Percentiles rank a stretch among this genome's conserved stretches.
These are phyloP conservation scores for Talaromyces atroroseus DNA, from an alignment of 2,329 filamentous ascomycete species.

Conservation along the genomic window DNA sequence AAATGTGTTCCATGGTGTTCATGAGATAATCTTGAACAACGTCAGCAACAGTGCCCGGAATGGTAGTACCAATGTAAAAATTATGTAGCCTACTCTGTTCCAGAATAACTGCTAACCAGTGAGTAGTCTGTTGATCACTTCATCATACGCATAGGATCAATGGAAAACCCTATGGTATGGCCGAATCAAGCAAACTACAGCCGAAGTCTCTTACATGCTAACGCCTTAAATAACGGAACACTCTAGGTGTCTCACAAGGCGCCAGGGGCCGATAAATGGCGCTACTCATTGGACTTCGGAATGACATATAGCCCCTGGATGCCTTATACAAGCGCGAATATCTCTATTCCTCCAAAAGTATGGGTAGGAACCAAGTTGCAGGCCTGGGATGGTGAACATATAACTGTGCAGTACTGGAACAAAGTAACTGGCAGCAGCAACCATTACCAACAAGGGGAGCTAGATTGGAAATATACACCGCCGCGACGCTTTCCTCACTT, in stretches of 20 bases:
- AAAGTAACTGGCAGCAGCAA: slow-evolving; percentile 49
- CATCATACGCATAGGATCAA: slow-evolving; percentile 51
- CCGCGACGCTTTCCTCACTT: slow-evolving; percentile 52
- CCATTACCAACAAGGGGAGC: slow-evolving; percentile 52
- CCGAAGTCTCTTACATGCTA: slow-evolving; percentile 35
- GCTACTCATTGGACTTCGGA: slow-evolving; percentile 56
- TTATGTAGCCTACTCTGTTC: neutral
- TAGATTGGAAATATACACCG: slow-evolving; percentile 30
- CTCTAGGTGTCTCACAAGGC: slow-evolving; percentile 50
- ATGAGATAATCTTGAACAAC: slow-evolving; percentile 50
- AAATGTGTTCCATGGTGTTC: slow-evolving; percentile 53
- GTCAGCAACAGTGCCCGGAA: slow-evolving; percentile 37
- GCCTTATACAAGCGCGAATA: slow-evolving; percentile 44
- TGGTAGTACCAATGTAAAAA: slow-evolving; percentile 21
- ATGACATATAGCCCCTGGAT: slow-evolving; percentile 52
- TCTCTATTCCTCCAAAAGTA: slow-evolving; percentile 37
- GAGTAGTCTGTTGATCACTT: slow-evolving; percentile 48
- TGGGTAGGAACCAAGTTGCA: slow-evolving; percentile 52
- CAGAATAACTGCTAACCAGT: neutral
- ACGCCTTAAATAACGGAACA: slow-evolving; percentile 25
- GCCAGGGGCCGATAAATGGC: slow-evolving; percentile 53
- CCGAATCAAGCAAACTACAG: slow-evolving; percentile 51
- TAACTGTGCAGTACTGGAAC: slow-evolving; percentile 57
- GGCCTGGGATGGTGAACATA: slow-evolving; percentile 53
- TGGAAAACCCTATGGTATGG: slow-evolving; percentile 53